A percentile compares a stretch with the other conserved stretches of the same genome.
phyloP scores from a whole-genome alignment of 1,139 yeast genomes.

The Kodamaea anthophila region DNA sequence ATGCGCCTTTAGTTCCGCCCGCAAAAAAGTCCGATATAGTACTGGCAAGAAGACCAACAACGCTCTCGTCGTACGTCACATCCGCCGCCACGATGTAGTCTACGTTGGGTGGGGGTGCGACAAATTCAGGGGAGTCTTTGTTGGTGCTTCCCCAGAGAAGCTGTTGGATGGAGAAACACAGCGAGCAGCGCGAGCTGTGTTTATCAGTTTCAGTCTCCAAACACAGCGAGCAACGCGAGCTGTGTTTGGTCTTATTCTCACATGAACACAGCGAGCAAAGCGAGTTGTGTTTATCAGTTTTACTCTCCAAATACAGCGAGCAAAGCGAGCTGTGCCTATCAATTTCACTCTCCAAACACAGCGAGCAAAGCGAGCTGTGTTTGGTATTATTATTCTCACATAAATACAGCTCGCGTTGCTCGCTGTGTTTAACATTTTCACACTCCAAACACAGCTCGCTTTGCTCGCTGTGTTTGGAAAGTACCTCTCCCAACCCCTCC shows the following conservation, averaged over 20 bases:
- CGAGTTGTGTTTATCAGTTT: neutral
- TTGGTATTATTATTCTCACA: neutral
- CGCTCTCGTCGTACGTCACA: constrained; percentile 70
- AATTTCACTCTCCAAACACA: neutral
- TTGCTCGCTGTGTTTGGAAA: neutral
- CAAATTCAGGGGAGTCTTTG: constrained; percentile 3
- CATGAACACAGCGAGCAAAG: no score
- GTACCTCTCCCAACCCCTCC: constrained; percentile 41
- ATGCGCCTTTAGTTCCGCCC: constrained; percentile 25
- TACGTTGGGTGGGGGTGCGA: constrained; percentile 17
- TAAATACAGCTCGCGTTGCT: neutral
- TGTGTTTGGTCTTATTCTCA: neutral
- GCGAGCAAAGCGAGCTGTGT: neutral
- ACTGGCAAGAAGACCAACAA: constrained; percentile 49
- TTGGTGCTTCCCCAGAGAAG: constrained; percentile 53
- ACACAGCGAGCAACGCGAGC: no score
- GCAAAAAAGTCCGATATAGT: constrained; percentile 40
- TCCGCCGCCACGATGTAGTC: constrained; percentile 73
- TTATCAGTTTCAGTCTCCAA: neutral
- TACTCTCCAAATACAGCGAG: neutral
- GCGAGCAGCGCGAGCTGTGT: no score
- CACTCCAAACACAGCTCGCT: no score
- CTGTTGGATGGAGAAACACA: constrained; percentile 23
- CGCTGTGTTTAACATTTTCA: neutral
- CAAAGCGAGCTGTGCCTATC: neutral